Base-by-base conservation (phyloP, 768 basidiomycete species). In the Mycena capillaripes region DNA sequence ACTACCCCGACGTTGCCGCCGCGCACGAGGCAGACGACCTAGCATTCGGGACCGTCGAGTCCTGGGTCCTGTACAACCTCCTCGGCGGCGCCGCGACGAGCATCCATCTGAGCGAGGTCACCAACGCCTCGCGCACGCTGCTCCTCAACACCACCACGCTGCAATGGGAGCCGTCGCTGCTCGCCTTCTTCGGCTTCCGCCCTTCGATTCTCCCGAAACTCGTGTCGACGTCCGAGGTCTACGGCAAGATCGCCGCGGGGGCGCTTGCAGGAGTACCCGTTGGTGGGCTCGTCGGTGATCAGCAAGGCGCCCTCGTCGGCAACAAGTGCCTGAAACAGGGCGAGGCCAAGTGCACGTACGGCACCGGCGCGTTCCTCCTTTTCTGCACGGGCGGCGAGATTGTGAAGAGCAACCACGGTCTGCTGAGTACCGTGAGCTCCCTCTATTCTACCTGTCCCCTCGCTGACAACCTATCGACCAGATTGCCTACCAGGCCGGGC, bases 301-400 rank as follows among this genome's bases (percentile, higher is more conserved):
- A 99, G 84, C 98, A 99, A 81, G 98, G 94, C 7, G 97, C 97
- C 27, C 85, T 99, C 27, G 91, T 98, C 60, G 98, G 97, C 0
- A 98, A 99, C 85, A 98, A 98, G 81, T 99, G 98, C 79, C 81
- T 99, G 64, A 86, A 79, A n/a, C 87, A 89, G 74, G 97, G 97
- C 21, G 94, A 98, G 80, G 97, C 97, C 3, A 99, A 99, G 83
- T 98, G 97, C 82, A 99, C 98, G 5, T 99, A 97, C 77, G 97
- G 97, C 29, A 98, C 97, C 2, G 97, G 98, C 34, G 96, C 96
- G 42, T 99, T 99, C 86, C 85, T 99, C 75, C 84, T 99, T 32
- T 98, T 98, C 88, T 95, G 95, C 84, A 98, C 98, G 1, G 98
- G 97, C 3, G 85, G 84, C 25, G 93, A 97, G 30, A 92, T 96